Evolutionary conservation across 179 eudicot species (phyloP).

Genomic region (Drosera spatulata): DNA sequence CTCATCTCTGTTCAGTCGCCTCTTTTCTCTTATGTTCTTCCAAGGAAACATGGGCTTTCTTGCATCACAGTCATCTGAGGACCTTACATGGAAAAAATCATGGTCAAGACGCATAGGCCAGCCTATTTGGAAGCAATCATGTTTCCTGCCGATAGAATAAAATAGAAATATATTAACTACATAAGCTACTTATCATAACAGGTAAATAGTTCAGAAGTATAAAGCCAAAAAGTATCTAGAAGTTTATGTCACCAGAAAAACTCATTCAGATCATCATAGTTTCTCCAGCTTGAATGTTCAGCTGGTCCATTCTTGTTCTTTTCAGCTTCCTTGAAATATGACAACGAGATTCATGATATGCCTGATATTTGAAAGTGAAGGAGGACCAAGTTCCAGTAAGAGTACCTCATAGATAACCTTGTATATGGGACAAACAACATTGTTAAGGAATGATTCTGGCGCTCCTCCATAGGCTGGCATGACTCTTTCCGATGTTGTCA

Average conservation of each 20-base stretch:
- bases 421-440: constrained; percentile 64
- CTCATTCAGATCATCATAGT: constrained; percentile 94
- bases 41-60: constrained; percentile 20
- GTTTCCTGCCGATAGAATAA: constrained; percentile 51
- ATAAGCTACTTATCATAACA: not conserved
- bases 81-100: constrained; percentile 50
- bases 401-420: constrained; percentile 58
- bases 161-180: not conserved
- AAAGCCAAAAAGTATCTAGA: constrained; percentile 2
- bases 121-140: constrained; percentile 73
- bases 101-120: constrained; percentile 87
- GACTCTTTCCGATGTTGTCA: constrained; percentile 70
- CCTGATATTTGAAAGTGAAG: constrained; percentile 6
- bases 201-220: not conserved
- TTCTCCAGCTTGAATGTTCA: constrained; percentile 96
- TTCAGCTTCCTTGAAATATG: constrained; percentile 64
- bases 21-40: constrained; percentile 20
- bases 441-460: constrained; percentile 58
- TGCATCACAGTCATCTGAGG: constrained; percentile 15
- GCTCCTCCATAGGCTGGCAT: constrained; percentile 84
- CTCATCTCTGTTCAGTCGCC: constrained; percentile 33
- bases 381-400: constrained; percentile 1
- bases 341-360: constrained; percentile 7
- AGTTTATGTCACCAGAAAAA: constrained; percentile 59
- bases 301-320: constrained; percentile 72